Conservation (phyloP, 208 protist genomes). For the Leishmania guyanensis region DNA sequence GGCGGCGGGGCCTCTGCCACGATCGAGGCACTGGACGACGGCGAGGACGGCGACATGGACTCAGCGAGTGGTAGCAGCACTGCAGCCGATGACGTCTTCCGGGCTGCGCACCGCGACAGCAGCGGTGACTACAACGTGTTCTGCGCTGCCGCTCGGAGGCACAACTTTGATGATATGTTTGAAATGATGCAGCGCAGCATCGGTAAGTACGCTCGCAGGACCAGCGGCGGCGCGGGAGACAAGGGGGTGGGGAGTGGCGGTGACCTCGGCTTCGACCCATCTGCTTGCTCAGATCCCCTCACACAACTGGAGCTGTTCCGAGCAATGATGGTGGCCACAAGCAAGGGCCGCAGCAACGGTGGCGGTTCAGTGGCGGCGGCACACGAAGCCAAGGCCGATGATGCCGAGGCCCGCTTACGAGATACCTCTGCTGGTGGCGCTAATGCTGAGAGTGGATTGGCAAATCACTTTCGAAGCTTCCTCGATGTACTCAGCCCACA, state of each 20-base stretch:
- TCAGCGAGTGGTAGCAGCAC: constrained; percentile 18
- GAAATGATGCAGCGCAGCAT: constrained; percentile 40
- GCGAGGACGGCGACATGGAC: constrained; percentile 20
- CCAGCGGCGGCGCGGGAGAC: neutral
- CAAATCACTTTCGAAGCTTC: constrained; percentile 26
- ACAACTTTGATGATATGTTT: constrained; percentile 38
- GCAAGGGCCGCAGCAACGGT: constrained; percentile 20
- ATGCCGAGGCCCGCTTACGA: constrained; percentile 10
- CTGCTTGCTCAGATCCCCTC: constrained; percentile 25
- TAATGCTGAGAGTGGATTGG: neutral
- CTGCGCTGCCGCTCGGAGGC: constrained; percentile 9
- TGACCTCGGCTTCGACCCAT: constrained; percentile 20
- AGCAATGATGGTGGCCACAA: constrained; percentile 34
- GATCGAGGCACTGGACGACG: constrained; percentile 19
- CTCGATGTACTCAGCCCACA: constrained; percentile 29
- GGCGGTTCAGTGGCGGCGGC: constrained; percentile 4
- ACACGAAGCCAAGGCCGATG: constrained; percentile 18
- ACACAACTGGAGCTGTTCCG: constrained; percentile 33
- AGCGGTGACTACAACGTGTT: constrained; percentile 9
- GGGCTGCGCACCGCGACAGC: constrained; percentile 5
- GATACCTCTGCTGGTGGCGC: neutral
- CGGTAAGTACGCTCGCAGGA: constrained; percentile 17
- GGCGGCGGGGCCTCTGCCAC: constrained; percentile 4
- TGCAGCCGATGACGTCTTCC: constrained; percentile 14
- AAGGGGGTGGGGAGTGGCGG: constrained; percentile 3